Conservation (phyloP, 2,329 filamentous ascomycete species). For the Plenodomus lindquistii region DNA sequence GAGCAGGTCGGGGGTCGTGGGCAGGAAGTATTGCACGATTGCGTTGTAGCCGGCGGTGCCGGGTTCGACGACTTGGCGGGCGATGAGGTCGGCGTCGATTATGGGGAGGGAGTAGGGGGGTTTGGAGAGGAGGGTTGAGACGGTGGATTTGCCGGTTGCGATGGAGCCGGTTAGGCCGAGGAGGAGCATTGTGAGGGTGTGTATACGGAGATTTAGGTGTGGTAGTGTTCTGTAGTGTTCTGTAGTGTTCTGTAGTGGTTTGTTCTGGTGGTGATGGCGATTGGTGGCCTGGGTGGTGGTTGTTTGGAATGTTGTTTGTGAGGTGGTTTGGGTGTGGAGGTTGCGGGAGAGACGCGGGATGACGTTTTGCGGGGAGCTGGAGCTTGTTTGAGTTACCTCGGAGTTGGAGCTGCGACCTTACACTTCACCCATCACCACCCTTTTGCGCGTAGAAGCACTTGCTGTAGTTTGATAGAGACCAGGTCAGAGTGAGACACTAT, state of each 20-base stretch:
- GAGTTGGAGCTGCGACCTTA: constrained; percentile 5
- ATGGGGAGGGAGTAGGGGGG: constrained; percentile 85
- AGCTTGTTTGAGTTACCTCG: constrained; percentile 8
- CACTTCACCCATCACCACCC: neutral
- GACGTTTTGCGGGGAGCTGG: constrained; percentile 12
- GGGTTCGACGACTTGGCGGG: constrained; percentile 91
- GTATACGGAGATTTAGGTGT: neutral
- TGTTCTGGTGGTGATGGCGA: neutral
- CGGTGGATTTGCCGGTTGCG: constrained; percentile 96
- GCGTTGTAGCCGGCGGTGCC: constrained; percentile 81
- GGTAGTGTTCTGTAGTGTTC: too few species aligned
- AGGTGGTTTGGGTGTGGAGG: constrained; percentile 5
- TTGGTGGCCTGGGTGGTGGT: neutral
- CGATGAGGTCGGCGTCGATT: constrained; percentile 91
- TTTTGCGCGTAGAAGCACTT: neutral
- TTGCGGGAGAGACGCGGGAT: constrained; percentile 8
- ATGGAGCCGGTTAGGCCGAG: constrained; percentile 97
- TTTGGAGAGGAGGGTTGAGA: constrained; percentile 78
- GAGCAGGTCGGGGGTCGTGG: constrained; percentile 84
- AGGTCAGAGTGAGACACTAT: too few species aligned
- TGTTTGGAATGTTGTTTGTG: neutral
- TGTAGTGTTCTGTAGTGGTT: neutral
- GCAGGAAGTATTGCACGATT: constrained; percentile 79
- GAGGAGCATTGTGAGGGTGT: constrained; percentile 70
- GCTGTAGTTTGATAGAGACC: neutral